Evolutionary conservation across 1,284 basidiomycete genomes (phyloP).

Genomic region (Fomitiporia mediterranea): DNA sequence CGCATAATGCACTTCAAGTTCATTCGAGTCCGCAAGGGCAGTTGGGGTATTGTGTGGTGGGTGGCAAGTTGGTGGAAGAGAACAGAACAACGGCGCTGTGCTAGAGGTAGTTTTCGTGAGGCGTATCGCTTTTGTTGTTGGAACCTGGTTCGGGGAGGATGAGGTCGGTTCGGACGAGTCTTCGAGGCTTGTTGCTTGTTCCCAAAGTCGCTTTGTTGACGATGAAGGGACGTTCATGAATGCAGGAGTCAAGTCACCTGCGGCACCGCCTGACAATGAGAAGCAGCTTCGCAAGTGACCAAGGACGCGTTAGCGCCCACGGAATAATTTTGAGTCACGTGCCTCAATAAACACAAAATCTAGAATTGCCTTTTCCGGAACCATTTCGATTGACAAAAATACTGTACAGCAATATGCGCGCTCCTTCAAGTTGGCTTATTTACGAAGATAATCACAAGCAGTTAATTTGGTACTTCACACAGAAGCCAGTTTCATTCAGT

Average conservation of each 20-base stretch:
- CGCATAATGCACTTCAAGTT: conserved; percentile 78
- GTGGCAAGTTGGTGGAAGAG: conserved; percentile 79
- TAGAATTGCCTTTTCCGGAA: too few relatives aligned
- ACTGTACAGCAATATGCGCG: too few relatives aligned
- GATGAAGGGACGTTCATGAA: not conserved
- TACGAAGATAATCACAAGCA: too few relatives aligned
- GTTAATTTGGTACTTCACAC: too few relatives aligned
- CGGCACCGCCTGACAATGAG: not conserved
- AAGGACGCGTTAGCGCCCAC: too few relatives aligned
- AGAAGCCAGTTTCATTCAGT: too few relatives aligned
- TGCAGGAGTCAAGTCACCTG: not conserved
- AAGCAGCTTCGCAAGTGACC: not conserved
- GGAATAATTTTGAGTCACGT: too few relatives aligned
- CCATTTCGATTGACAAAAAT: too few relatives aligned
- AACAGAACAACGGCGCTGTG: conserved; percentile 52
- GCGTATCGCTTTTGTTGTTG: conserved; percentile 12
- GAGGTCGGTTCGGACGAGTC: conserved; percentile 7
- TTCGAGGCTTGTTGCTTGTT: not conserved
- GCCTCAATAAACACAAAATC: too few relatives aligned
- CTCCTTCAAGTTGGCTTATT: too few relatives aligned
- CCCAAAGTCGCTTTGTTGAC: conserved; percentile 8
- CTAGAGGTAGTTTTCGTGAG: not conserved
- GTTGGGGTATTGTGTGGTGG: conserved; percentile 52
- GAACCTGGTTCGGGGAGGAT: not conserved
- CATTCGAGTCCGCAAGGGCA: conserved; percentile 52